phyloP scores from a whole-genome alignment of 768 basidiomycete genomes.

The Tricholoma saponaceum region DNA sequence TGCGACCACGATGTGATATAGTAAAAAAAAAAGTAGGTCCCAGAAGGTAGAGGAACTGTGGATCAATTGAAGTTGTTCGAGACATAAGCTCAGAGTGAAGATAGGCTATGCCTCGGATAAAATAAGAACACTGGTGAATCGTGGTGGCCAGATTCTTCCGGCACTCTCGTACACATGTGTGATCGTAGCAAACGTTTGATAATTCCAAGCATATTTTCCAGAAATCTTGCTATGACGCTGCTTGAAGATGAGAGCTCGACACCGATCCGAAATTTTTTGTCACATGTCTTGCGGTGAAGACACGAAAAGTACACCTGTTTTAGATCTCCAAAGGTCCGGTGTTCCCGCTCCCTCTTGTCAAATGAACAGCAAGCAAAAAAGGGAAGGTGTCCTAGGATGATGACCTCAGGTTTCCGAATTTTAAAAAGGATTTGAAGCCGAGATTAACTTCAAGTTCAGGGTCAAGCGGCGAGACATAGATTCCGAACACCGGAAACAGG shows the following conservation, averaged over 20 bases:
- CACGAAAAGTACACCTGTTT: background rate
- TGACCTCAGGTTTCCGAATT: background rate
- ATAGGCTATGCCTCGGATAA: background rate
- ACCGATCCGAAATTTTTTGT: background rate
- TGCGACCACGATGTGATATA: background rate
- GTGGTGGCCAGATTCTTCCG: background rate
- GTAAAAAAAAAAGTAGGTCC: background rate
- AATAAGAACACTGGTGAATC: background rate
- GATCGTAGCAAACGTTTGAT: background rate
- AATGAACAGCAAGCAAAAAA: background rate
- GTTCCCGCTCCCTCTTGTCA: background rate
- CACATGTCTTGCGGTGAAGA: background rate
- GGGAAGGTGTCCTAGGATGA: background rate
- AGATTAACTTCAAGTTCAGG: background rate
- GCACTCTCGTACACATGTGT: background rate
- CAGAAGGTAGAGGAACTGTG: background rate
- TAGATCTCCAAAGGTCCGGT: background rate
- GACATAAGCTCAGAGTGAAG: background rate
- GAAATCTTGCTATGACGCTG: too few relatives aligned
- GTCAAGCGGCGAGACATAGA: background rate
- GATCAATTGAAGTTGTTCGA: background rate
- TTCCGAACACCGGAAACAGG: background rate
- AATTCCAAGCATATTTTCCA: background rate
- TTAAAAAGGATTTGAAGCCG: background rate
- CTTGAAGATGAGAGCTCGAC: background rate